These are phyloP conservation scores for Phycomyces nitens DNA, from an alignment of 192 early-diverging fungal genomes.

Conservation along the genomic window DNA sequence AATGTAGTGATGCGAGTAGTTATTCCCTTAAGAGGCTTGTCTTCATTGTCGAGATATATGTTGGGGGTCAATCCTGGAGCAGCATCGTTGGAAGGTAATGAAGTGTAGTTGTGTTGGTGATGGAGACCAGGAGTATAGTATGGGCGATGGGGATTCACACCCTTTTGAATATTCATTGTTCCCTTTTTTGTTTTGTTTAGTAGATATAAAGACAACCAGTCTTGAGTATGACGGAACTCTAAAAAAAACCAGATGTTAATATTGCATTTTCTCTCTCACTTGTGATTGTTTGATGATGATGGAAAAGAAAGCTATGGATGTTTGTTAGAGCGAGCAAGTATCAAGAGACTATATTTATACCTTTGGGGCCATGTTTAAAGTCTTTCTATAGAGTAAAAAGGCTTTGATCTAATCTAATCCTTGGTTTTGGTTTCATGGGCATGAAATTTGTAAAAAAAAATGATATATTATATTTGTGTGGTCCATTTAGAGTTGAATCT, in stretches of 20 bases:
- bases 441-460: no score
- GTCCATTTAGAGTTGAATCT: no score
- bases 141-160: constrained; percentile 24
- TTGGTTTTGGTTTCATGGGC: no score
- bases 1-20: constrained; percentile 39
- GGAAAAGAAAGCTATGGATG: no score
- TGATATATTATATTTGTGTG: no score
- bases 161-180: constrained; percentile 1
- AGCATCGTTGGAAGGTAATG: constrained; percentile 27
- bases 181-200: neutral
- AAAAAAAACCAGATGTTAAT: neutral
- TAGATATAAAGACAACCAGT: neutral
- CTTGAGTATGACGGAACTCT: neutral
- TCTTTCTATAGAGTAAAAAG: no score
- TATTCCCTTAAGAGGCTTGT: constrained; percentile 7
- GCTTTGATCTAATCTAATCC: no score
- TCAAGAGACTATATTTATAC: no score
- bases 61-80: constrained; percentile 2
- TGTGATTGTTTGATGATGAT: neutral
- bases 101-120: constrained; percentile 29
- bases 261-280: neutral
- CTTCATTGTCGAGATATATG: neutral
- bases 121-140: constrained; percentile 33
- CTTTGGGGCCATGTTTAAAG: no score
- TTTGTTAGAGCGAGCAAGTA: no score